These are phyloP conservation scores for Salix koriyanagi DNA, from an alignment of 345 rosid genomes.

Conservation along the genomic window DNA sequence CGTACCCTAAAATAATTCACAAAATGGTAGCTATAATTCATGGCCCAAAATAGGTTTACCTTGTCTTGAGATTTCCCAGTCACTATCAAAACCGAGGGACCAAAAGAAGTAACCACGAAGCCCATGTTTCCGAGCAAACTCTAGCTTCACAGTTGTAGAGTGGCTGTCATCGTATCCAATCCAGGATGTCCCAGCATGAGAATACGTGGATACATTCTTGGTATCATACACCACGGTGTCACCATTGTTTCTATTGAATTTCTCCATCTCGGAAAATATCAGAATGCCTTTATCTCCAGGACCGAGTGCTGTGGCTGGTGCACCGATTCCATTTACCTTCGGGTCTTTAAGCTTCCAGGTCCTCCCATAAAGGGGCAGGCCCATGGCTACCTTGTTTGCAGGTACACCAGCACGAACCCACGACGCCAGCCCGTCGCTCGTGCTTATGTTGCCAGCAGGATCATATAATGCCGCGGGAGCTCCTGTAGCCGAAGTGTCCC, in stretches of 20 bases:
- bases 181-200: conserved; percentile 37
- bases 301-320: conserved; percentile 26
- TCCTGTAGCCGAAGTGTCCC: conserved; percentile 33
- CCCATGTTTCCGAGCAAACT: conserved; percentile 40
- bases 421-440: conserved; percentile 27
- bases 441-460: conserved; percentile 23
- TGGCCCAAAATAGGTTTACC: conserved; percentile 21
- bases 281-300: conserved; percentile 37
- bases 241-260: conserved; percentile 27
- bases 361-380: conserved; percentile 41
- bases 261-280: conserved; percentile 16
- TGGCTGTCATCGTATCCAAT: conserved; percentile 45
- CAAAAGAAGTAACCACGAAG: conserved; percentile 74
- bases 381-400: conserved; percentile 40
- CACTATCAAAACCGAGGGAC: conserved; percentile 52
- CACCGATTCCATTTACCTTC: conserved; percentile 26
- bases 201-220: conserved; percentile 40
- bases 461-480: conserved; percentile 29
- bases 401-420: conserved; percentile 38
- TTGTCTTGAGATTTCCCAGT: conserved; percentile 45
- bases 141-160: conserved; percentile 46
- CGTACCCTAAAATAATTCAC: neutral
- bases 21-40: neutral
- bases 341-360: conserved; percentile 41
- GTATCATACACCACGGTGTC: conserved; percentile 38